phyloP scores from a whole-genome alignment of 805 yeast species.

The Candida parachauliodes region DNA sequence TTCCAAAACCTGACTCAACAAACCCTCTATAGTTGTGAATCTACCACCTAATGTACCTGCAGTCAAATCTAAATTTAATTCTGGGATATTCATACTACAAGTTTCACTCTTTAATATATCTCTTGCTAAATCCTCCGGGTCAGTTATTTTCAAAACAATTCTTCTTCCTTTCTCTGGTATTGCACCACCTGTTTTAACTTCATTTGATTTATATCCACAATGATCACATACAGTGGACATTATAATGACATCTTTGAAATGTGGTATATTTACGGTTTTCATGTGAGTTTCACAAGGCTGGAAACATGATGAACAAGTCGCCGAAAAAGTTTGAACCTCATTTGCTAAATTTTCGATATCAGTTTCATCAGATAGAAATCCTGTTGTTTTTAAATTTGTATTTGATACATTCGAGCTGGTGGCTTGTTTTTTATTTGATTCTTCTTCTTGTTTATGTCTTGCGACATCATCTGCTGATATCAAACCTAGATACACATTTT shows the following conservation, averaged over 20 bases:
- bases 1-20: constrained; percentile 81
- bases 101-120: constrained; percentile 94
- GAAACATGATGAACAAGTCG: constrained; percentile 89
- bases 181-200: constrained; percentile 97
- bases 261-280: constrained; percentile 96
- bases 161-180: constrained; percentile 82
- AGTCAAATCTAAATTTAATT: constrained; percentile 81
- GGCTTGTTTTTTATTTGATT: constrained; percentile 42
- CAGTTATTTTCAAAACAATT: constrained; percentile 71
- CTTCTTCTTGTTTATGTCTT: constrained; percentile 44
- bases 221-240: constrained; percentile 92
- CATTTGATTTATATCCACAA: constrained; percentile 96
- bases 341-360: constrained; percentile 82
- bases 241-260: constrained; percentile 93
- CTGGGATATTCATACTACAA: constrained; percentile 83
- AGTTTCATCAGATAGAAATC: constrained; percentile 65
- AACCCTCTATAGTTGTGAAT: constrained; percentile 95
- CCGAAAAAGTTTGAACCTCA: constrained; percentile 90
- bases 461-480: constrained; percentile 66
- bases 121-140: constrained; percentile 89
- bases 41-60: constrained; percentile 98
- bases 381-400: constrained; percentile 42
- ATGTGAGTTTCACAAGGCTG: constrained; percentile 85
- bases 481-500: constrained; percentile 79
- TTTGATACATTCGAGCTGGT: constrained; percentile 26